A percentile compares a stretch with the other conserved stretches of the same genome.
Evolutionary conservation across 768 basidiomycete genomes (phyloP).

Genomic region (Leucogyrophana mollusca): DNA sequence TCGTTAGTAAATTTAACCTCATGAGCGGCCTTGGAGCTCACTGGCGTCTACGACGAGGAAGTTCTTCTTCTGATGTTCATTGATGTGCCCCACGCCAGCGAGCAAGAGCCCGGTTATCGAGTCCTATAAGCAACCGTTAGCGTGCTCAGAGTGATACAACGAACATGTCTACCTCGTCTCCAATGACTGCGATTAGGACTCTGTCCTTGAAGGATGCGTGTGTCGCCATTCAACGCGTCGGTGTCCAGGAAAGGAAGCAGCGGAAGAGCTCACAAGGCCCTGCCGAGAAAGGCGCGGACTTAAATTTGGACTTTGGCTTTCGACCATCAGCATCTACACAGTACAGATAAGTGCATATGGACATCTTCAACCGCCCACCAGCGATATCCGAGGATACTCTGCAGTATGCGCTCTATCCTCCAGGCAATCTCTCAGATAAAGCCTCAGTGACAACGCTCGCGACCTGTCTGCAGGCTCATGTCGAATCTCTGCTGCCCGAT

Average conservation of each 20-base stretch:
- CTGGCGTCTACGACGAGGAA: constrained; percentile 94
- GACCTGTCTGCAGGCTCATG: constrained; percentile 59
- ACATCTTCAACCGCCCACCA: constrained; percentile 74
- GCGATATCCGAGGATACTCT: constrained; percentile 86
- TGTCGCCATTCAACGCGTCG: constrained; percentile 41
- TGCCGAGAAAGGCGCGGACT: not conserved
- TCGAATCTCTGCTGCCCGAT: constrained; percentile 51
- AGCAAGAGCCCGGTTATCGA: constrained; percentile 94
- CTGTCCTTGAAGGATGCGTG: constrained; percentile 72
- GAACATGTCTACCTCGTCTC: constrained; percentile 73
- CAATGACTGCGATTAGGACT: constrained; percentile 90
- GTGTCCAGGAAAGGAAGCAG: constrained; percentile 14
- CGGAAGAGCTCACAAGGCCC: not conserved
- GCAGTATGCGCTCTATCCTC: constrained; percentile 71
- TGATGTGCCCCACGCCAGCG: constrained; percentile 92
- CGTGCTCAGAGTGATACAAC: not conserved
- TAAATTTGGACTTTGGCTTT: not conserved
- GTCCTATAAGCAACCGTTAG: constrained; percentile 56
- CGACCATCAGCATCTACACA: not conserved
- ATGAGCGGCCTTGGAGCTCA: constrained; percentile 39
- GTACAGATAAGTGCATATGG: constrained; percentile 37
- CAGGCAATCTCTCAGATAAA: constrained; percentile 51
- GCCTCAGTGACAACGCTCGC: constrained; percentile 63
- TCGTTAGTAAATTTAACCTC: not conserved
- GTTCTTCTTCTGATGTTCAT: constrained; percentile 93